Conservation (phyloP, 768 basidiomycete species). For the Tulasnella sp. region DNA sequence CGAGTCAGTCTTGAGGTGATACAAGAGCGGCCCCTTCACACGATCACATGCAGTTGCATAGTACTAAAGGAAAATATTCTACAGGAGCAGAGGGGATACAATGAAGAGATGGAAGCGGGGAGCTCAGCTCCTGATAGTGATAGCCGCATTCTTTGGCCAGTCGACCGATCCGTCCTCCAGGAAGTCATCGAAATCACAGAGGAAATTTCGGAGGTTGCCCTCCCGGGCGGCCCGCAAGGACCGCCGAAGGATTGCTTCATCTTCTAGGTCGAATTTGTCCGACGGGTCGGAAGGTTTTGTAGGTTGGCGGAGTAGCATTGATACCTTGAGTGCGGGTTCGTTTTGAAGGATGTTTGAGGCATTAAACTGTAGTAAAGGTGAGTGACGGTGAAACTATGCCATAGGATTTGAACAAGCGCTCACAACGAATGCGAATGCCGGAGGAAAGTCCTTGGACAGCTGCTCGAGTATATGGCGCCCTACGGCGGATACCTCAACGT, state of each 20-base stretch:
- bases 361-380: slow-evolving; percentile 20
- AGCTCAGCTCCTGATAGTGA: too few relatives aligned
- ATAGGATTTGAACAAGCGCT: slow-evolving; percentile 22
- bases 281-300: slow-evolving; percentile 34
- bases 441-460: slow-evolving; percentile 40
- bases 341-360: slow-evolving; percentile 22
- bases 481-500: slow-evolving; percentile 47
- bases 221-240: slow-evolving; percentile 42
- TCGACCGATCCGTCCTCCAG: slow-evolving; percentile 53
- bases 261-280: slow-evolving; percentile 19
- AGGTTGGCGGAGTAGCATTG: slow-evolving; percentile 25
- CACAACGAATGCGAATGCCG: slow-evolving; percentile 62
- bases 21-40: background rate
- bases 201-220: slow-evolving; percentile 39
- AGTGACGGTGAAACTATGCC: background rate
- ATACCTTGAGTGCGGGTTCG: slow-evolving; percentile 12
- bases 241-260: slow-evolving; percentile 34
- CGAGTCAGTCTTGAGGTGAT: background rate
- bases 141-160: slow-evolving; percentile 34
- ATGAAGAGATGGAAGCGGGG: too few relatives aligned
- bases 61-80: too few relatives aligned
- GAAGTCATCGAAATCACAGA: slow-evolving; percentile 77
- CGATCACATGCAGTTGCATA: too few relatives aligned
- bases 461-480: slow-evolving; percentile 50
- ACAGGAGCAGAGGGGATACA: too few relatives aligned